Evolutionary conservation across 352 stramenopile genomes (phyloP).

Genomic region (Plasmopara viticola): DNA sequence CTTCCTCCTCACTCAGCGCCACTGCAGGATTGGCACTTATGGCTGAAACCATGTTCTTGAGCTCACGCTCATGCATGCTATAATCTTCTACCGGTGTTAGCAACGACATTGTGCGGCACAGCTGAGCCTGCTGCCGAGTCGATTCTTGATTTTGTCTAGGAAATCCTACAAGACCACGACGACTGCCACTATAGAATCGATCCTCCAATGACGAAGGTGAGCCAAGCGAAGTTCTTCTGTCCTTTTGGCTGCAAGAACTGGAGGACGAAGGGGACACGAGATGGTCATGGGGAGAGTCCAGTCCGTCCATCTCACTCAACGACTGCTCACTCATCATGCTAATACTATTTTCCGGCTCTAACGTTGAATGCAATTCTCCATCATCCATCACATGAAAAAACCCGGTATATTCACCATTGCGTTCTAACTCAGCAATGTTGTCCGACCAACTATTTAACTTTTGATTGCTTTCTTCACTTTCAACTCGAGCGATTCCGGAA

Average conservation of each 20-base stretch:
- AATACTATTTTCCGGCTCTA: conserved; percentile 23
- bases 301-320: conserved; percentile 28
- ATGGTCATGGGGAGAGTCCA: conserved; percentile 35
- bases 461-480: conserved; percentile 16
- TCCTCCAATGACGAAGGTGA: conserved; percentile 26
- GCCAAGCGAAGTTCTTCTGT: conserved; percentile 21
- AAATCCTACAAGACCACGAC: conserved; percentile 8
- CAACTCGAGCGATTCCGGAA: conserved; percentile 10
- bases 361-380: conserved; percentile 6
- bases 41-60: conserved; percentile 25
- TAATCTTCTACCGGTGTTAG: conserved; percentile 14
- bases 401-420: conserved; percentile 15
- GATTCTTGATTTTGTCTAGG: conserved; percentile 7
- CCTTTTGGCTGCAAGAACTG: conserved; percentile 38
- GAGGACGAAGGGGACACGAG: conserved; percentile 59
- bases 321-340: conserved; percentile 44
- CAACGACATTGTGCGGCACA: conserved; percentile 15
- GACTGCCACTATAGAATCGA: conserved; percentile 8
- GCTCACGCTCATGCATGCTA: conserved; percentile 17
- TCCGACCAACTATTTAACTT: conserved; percentile 13
- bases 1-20: conserved; percentile 6
- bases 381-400: conserved; percentile 23
- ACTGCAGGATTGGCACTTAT: conserved; percentile 16
- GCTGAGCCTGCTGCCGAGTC: conserved; percentile 3
- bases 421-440: conserved; percentile 9